These are phyloP conservation scores for Thermomucor indicae-seudaticae DNA, from an alignment of 371 early-diverging fungal species.

Conservation along the genomic window DNA sequence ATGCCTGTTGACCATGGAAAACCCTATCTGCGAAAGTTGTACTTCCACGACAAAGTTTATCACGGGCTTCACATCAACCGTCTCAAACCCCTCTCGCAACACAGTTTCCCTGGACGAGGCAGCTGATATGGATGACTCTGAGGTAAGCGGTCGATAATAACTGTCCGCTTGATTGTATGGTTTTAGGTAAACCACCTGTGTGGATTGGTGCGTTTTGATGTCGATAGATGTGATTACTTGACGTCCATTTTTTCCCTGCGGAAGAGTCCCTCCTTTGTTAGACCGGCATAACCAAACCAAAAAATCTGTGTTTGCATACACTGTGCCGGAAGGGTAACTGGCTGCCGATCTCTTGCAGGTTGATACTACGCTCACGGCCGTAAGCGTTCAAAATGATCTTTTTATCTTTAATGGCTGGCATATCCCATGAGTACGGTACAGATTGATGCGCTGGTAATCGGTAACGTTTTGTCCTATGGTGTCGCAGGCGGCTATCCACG, in stretches of 20 bases:
- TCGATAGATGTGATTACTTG: constrained; percentile 73
- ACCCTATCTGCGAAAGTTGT: constrained; percentile 60
- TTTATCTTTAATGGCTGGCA: constrained; percentile 78
- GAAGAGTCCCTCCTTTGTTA: no score
- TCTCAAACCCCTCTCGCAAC: constrained; percentile 56
- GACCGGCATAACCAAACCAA: no score
- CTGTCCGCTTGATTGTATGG: constrained; percentile 67
- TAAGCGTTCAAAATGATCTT: constrained; percentile 68
- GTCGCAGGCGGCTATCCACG: constrained; percentile 13
- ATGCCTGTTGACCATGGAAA: constrained; percentile 68
- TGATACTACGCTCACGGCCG: constrained; percentile 73
- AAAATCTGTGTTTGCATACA: constrained; percentile 31
- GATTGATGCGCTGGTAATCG: constrained; percentile 58
- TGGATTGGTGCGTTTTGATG: constrained; percentile 78
- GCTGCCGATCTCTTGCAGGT: constrained; percentile 88
- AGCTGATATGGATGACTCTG: constrained; percentile 10
- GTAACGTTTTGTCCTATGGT: constrained; percentile 45
- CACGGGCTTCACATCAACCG: constrained; percentile 38
- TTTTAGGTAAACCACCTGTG: constrained; percentile 73
- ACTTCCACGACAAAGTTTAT: constrained; percentile 28
- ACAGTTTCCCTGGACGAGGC: constrained; percentile 16
- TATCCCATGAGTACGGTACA: constrained; percentile 93
- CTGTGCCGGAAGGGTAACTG: constrained; percentile 79
- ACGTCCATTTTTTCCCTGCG: constrained; percentile 16
- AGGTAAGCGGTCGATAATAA: constrained; percentile 46